These are phyloP conservation scores for Malassezia cuniculi DNA, from an alignment of 1,284 basidiomycete species.

Conservation along the genomic window DNA sequence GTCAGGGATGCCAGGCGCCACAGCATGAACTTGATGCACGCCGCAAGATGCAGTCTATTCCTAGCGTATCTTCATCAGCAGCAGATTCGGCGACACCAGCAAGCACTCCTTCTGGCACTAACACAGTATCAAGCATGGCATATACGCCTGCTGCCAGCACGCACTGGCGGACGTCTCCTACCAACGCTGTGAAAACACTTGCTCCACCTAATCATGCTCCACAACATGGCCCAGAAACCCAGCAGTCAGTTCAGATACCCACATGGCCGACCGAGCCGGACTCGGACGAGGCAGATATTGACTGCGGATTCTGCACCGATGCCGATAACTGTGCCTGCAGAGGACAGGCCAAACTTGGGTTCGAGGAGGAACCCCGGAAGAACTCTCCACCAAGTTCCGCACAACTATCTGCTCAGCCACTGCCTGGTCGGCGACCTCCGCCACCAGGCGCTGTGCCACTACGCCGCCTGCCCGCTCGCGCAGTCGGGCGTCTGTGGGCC, in stretches of 20 bases:
- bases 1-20: neutral
- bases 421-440: too few relatives aligned
- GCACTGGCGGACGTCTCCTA: neutral
- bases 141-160: neutral
- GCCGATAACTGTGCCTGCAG: conserved; percentile 28
- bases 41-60: neutral
- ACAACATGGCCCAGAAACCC: neutral
- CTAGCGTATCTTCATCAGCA: neutral
- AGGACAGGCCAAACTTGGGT: conserved; percentile 11
- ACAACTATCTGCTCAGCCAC: too few relatives aligned
- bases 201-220: too few relatives aligned
- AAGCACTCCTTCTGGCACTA: too few relatives aligned
- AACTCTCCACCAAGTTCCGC: too few relatives aligned
- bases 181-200: neutral
- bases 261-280: neutral
- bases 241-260: neutral
- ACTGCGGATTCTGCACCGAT: conserved; percentile 37
- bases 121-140: neutral
- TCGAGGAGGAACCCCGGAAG: conserved; percentile 3
- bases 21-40: neutral
- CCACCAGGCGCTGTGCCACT: too few relatives aligned
- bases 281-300: conserved; percentile 15
- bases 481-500: neutral
- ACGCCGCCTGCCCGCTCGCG: too few relatives aligned
- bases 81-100: neutral